A percentile compares a stretch with the other conserved stretches of the same genome.
These are phyloP conservation scores for Alectoria sarmentosa DNA, from an alignment of 495 filamentous ascomycete species.

Conservation along the genomic window DNA sequence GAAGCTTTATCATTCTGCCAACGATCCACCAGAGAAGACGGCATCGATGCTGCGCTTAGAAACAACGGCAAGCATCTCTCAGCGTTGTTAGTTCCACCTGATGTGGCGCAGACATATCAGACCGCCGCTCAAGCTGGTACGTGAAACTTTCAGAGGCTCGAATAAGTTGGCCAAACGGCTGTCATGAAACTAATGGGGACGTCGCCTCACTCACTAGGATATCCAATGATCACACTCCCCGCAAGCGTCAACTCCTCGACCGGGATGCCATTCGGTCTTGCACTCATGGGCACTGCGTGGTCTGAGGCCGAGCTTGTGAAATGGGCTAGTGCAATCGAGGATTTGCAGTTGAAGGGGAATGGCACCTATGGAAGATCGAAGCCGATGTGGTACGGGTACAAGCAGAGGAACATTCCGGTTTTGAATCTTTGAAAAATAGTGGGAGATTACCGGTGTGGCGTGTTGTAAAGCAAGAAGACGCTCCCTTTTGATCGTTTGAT, in stretches of 20 bases:
- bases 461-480: no score
- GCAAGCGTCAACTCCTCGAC: conserved; percentile 45
- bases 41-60: conserved; percentile 59
- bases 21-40: conserved; percentile 50
- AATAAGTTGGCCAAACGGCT: no score
- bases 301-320: conserved; percentile 53
- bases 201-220: conserved; percentile 41
- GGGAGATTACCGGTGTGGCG: no score
- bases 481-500: no score
- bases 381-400: conserved; percentile 48
- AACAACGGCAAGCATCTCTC: conserved; percentile 43
- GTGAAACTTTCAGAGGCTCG: conserved; percentile 26
- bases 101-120: conserved; percentile 55
- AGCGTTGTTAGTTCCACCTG: conserved; percentile 58
- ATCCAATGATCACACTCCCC: conserved; percentile 64
- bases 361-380: conserved; percentile 38
- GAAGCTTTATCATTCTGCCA: conserved; percentile 57
- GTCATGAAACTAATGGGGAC: conserved; percentile 28
- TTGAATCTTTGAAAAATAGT: conserved; percentile 14
- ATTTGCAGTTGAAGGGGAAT: conserved; percentile 41
- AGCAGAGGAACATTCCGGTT: conserved; percentile 45
- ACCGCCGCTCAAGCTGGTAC: conserved; percentile 43
- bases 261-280: conserved; percentile 66
- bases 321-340: conserved; percentile 64
- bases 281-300: conserved; percentile 59